Evolutionary conservation across 495 filamentous ascomycete species (phyloP), one percentile per base, ranked within the genome.

Genomic region (Recurvomyces mirabilis): DNA sequence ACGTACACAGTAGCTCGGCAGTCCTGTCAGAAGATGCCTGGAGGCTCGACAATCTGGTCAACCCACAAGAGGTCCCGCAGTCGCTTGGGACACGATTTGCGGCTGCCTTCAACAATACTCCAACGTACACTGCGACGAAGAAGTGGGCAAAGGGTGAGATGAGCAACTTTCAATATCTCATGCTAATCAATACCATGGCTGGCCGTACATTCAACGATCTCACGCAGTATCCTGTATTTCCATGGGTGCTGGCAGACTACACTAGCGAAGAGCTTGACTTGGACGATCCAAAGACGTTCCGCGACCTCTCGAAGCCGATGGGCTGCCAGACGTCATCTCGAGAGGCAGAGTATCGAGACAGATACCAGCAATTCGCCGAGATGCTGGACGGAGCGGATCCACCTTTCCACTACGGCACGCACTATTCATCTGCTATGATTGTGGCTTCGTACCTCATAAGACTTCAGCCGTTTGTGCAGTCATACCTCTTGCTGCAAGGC

Each of bases 371-470:
- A 18, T 83, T 98, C 63, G 82, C 82, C 10, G 91, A 96, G 59
- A 93, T 96, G 74, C 85, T 80, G 30, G 88, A 91, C 54, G 68
- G 76, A 7, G 73, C 74, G 26, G 66, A 73, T 9, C 81, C 81
- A 13, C 81, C 93, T 2, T 98, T 95, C 58, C 93, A 98, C 61
- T 96, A 95, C 57, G 91, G 91, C 30, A 98, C 91, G 5, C 91
- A 98, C 59, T 98, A 96, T 61, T 96, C 93, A 17, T 95, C 91
- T 4, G 93, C 91, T 15, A 98, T 95, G 91, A 96, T 94, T 40
- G 91, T 98, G 19, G 81, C 86, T 22, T 94, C 88, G 0, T 98
- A 94, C 56, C 73, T 98, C 32, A 95, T 96, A 51, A 81, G 91
- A 5, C 68, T 98, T 11, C 89, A 94, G 49, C 91, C 91, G 0